Evolutionary conservation across 371 early-diverging fungal genomes (phyloP), one percentile per base, ranked within the genome.

Genomic region (Coemansia sp.): DNA sequence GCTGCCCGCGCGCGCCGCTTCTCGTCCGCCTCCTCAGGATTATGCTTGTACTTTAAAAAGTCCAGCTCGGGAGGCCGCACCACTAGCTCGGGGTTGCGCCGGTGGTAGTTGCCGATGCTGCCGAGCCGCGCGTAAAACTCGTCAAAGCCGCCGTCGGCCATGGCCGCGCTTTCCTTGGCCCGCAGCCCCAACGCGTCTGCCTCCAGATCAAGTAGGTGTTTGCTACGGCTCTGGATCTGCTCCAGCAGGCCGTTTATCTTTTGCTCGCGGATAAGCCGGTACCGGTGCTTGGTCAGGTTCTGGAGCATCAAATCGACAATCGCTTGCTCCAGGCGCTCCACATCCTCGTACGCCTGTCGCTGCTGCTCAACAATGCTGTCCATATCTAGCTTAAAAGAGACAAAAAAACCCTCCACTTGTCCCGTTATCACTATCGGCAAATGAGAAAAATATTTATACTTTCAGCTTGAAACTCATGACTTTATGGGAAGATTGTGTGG

Each of bases 261-360:
- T 62, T 92, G 94, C 74, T 95, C 93, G 64, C 86, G 90, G n/a
- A 85, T 64, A 16, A 98, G 82, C 63, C 86, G 83, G 64, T 94
- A 93, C 63, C 89, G 86, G 81, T 93, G 89, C 83, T 84, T 69
- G 4, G 55, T 55, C 32, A 65, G 68, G 37, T 51, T 36, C 31
- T 69, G 78, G 78, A 92, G 82, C 71, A 89, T 86, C 68, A 91
- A 87, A 67, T 88, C 85, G 8, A 94, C 95, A 34, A 89, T 85
- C 9, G 92, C 93, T 65, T 91, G 86, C 70, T 97, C 96, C 31
- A 95, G 74, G 47, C 93, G 90, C 76, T 98, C 98, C 50, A 92
- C 82, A 68, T 93, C 94, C 83, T 98, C 97, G 76, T 94, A 91
- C 12, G 86, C 82, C 69, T 79, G 77, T 55, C 94, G 83, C 78